A percentile compares a stretch with the other conserved stretches of the same genome.
These are phyloP conservation scores for Pisolithus marmoratus DNA, from an alignment of 768 basidiomycete genomes.

Conservation along the genomic window DNA sequence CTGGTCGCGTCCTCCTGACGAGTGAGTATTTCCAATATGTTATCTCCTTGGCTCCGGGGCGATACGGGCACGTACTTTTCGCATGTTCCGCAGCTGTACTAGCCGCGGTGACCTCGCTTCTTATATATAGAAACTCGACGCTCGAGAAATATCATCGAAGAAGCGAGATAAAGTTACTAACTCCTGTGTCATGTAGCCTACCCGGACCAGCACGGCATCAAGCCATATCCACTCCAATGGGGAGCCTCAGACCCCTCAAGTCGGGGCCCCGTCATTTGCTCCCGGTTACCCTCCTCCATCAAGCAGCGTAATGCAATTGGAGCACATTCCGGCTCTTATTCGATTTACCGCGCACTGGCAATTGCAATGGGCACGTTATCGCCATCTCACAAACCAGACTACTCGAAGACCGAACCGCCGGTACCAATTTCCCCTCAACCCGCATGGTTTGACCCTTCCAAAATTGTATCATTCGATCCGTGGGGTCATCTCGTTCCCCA, in stretches of 20 bases:
- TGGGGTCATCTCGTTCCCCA: constrained; percentile 85
- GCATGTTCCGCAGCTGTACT: constrained; percentile 9
- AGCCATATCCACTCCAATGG: constrained; percentile 77
- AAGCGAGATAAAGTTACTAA: constrained; percentile 7
- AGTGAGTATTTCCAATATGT: constrained; percentile 44
- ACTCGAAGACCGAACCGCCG: constrained; percentile 78
- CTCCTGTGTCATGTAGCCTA: constrained; percentile 45
- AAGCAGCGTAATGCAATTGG: constrained; percentile 92
- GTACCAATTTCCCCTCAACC: constrained; percentile 72
- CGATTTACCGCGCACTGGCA: constrained; percentile 88
- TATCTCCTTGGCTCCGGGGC: not conserved
- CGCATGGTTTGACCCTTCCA: constrained; percentile 66
- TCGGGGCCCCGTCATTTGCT: constrained; percentile 87
- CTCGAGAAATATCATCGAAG: not conserved
- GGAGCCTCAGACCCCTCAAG: constrained; percentile 56
- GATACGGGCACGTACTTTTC: constrained; percentile 3
- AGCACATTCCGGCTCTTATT: constrained; percentile 90
- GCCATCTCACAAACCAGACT: constrained; percentile 79
- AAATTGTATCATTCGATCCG: constrained; percentile 92
- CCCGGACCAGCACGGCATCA: constrained; percentile 88
- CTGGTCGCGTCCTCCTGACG: constrained; percentile 75
- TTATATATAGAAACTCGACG: constrained; percentile 3
- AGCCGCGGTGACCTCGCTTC: constrained; percentile 5
- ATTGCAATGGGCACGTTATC: constrained; percentile 85
- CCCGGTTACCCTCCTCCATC: constrained; percentile 75